Evolutionary conservation across 2,329 filamentous ascomycete genomes (phyloP), one percentile per base, ranked within the genome.

Genomic region (Diplodia corticola): DNA sequence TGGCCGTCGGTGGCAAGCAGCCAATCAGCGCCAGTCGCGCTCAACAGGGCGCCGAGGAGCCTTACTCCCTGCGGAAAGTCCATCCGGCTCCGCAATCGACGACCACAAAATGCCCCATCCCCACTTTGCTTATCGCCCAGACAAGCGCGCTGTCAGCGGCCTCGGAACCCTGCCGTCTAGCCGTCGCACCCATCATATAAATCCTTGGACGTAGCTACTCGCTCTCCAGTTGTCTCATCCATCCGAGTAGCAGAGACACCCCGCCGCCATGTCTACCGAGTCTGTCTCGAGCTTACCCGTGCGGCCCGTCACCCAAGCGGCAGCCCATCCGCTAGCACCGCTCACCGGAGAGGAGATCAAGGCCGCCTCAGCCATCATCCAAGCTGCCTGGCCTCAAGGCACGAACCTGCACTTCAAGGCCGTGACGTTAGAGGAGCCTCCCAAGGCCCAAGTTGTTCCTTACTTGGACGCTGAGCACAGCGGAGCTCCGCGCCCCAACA

Each of bases 371-470:
- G 70, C 75, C 1, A 76, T 88, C 35, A 78, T 89, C 68, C 82
- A 77, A 66, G 74, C 76, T 54, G 78, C 81, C 65, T 89, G 87
- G 84, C 87, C 86, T 0, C 76, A 78, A 13, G 80, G 81, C 26
- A 84, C 83, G 2, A 80, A 84, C 33, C 73, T 89, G 50, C 84
- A 88, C 61, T 88, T 87, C 82, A 91, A 91, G 78, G 85, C 84
- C 70, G 84, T 92, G 60, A 90, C 86, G 24, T 80, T 90, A 3
- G 83, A 88, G 61, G 88, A 91, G 71, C 88, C 88, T 3, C 80
- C 81, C 46, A 91, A 91, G 80, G 78, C 78, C 44, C 81, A 86
- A 69, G 80, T 83, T 68, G 73, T 88, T 6, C 82, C 83, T n/a
- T 90, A 89, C 73, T 78, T 87, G 20, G 86, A 88, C 60, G 88